Percentiles rank a stretch among this genome's conserved stretches.
These are phyloP conservation scores for Coemansia sp. DNA, from an alignment of 192 early-diverging fungal genomes.

Conservation along the genomic window DNA sequence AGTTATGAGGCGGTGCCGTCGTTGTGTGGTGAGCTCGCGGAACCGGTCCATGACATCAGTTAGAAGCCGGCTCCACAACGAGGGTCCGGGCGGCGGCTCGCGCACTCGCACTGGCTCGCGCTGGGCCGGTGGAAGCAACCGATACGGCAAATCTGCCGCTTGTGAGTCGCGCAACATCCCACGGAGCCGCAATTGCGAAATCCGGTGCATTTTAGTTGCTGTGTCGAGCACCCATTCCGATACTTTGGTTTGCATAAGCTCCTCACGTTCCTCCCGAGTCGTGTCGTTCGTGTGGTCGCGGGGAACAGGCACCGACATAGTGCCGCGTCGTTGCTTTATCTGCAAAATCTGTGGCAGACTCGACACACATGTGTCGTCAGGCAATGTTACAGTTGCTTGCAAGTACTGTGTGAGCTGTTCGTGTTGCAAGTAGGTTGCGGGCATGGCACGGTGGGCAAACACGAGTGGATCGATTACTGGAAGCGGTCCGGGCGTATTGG, in stretches of 20 bases:
- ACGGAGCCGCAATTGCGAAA: slow-evolving; percentile 34
- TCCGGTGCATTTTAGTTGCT: slow-evolving; percentile 30
- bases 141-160: not conserved
- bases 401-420: slow-evolving; percentile 24
- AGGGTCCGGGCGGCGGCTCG: slow-evolving; percentile 17
- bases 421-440: not conserved
- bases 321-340: not conserved
- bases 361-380: slow-evolving; percentile 30
- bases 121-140: slow-evolving; percentile 26
- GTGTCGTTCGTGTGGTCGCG: not conserved
- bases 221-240: not conserved
- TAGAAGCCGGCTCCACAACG: slow-evolving; percentile 33
- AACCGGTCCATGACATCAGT: slow-evolving; percentile 29
- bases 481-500: not conserved
- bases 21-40: slow-evolving; percentile 10
- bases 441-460: slow-evolving; percentile 8
- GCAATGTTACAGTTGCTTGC: slow-evolving; percentile 29
- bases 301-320: not conserved
- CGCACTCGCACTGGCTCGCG: slow-evolving; percentile 15
- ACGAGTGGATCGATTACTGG: slow-evolving; percentile 9
- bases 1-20: slow-evolving; percentile 13
- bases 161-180: slow-evolving; percentile 41
- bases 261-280: not conserved
- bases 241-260: not conserved
- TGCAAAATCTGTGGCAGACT: slow-evolving; percentile 4